phyloP scores from a whole-genome alignment of 371 early-diverging fungal genomes.

The Synchytrium microbalum region DNA sequence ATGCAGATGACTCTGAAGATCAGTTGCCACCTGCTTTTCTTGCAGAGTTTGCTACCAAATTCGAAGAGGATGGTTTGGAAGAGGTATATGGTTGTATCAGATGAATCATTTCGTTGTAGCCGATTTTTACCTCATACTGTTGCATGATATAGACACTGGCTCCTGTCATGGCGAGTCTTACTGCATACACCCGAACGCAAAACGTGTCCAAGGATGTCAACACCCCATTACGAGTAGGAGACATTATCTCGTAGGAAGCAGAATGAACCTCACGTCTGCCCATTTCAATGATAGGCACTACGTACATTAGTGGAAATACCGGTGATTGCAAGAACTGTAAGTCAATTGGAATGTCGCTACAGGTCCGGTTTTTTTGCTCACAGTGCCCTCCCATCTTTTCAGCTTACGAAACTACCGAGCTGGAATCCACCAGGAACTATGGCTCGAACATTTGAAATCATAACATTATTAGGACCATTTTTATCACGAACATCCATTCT shows the following conservation, averaged over 20 bases:
- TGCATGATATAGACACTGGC: slow-evolving; percentile 39
- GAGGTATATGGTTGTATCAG: slow-evolving; percentile 24
- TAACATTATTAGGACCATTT: slow-evolving; percentile 68
- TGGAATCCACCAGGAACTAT: slow-evolving; percentile 52
- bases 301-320: background rate
- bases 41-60: slow-evolving; percentile 36
- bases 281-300: slow-evolving; percentile 30
- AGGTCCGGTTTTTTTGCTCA: background rate
- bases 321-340: background rate
- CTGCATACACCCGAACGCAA: slow-evolving; percentile 29
- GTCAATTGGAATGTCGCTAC: background rate
- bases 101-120: background rate
- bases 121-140: background rate
- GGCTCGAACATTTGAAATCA: slow-evolving; percentile 53
- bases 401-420: slow-evolving; percentile 46
- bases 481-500: slow-evolving; percentile 46
- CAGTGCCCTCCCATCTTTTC: slow-evolving; percentile 1
- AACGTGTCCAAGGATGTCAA: slow-evolving; percentile 51
- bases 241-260: slow-evolving; percentile 19
- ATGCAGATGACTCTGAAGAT: slow-evolving; percentile 18
- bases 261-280: background rate
- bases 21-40: slow-evolving; percentile 26
- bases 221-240: slow-evolving; percentile 36
- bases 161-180: slow-evolving; percentile 40
- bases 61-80: slow-evolving; percentile 55